Evolutionary conservation across 768 basidiomycete genomes (phyloP).

Genomic region (Lactifluus piperatus): DNA sequence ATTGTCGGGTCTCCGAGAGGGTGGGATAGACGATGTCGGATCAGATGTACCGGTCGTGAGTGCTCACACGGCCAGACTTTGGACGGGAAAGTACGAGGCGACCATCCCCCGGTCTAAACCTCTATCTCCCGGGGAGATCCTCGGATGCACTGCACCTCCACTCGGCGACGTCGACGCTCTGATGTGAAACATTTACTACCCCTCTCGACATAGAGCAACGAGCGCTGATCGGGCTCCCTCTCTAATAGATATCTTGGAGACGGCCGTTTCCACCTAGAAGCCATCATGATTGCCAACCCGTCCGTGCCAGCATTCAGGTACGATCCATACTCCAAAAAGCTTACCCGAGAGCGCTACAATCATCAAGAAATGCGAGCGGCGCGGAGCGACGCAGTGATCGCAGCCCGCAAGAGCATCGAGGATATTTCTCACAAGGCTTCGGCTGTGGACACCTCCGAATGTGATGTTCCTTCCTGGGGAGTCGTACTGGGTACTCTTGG

Average conservation of each 20-base stretch:
- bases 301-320: slow-evolving; percentile 91
- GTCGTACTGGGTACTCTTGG: slow-evolving; percentile 92
- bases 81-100: slow-evolving; percentile 62
- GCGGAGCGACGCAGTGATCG: slow-evolving; percentile 65
- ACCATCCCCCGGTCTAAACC: slow-evolving; percentile 84
- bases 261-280: slow-evolving; percentile 95
- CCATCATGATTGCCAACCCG: slow-evolving; percentile 99
- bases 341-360: slow-evolving; percentile 87
- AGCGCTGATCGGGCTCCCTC: slow-evolving; percentile 9
- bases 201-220: background rate
- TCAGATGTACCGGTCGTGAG: slow-evolving; percentile 13
- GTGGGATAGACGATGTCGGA: background rate
- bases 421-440: slow-evolving; percentile 13
- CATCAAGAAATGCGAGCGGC: slow-evolving; percentile 78
- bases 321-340: slow-evolving; percentile 96
- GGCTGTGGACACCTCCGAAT: slow-evolving; percentile 18
- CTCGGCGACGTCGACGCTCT: slow-evolving; percentile 78
- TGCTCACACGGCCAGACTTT: slow-evolving; percentile 26
- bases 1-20: slow-evolving; percentile 19
- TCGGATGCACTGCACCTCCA: slow-evolving; percentile 92
- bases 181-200: slow-evolving; percentile 46
- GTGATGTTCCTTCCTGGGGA: slow-evolving; percentile 55
- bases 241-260: slow-evolving; percentile 85
- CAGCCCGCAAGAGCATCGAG: slow-evolving; percentile 58
- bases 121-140: slow-evolving; percentile 90